phyloP scores from a whole-genome alignment of 768 basidiomycete genomes.

The Naganishia vaughanmartiniae region DNA sequence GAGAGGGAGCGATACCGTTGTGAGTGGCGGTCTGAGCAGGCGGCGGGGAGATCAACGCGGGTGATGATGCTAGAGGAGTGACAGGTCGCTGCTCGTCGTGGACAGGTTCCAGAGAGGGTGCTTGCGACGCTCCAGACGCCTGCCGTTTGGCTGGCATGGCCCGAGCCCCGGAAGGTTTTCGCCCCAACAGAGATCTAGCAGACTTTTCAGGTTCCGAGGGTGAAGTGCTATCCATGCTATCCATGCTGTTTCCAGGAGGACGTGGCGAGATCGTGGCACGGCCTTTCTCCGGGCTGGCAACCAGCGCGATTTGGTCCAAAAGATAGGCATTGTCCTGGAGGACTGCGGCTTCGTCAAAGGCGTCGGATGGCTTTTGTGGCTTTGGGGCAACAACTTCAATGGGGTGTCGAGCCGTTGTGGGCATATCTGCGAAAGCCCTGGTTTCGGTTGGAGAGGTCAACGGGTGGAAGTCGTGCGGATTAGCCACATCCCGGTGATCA shows the following conservation, averaged over 20 bases:
- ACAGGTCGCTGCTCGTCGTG: conserved; percentile 6
- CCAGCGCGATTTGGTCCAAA: conserved; percentile 20
- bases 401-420: neutral
- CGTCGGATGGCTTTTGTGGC: conserved; percentile 23
- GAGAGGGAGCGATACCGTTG: conserved; percentile 20
- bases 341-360: conserved; percentile 26
- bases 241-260: neutral
- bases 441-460: neutral
- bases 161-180: conserved; percentile 51
- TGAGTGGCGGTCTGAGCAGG: neutral
- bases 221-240: neutral
- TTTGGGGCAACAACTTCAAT: conserved; percentile 28
- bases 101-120: conserved; percentile 9
- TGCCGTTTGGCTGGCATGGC: conserved; percentile 41
- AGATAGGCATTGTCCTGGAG: conserved; percentile 41
- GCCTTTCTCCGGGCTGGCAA: conserved; percentile 10
- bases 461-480: neutral
- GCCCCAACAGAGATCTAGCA: conserved; percentile 36
- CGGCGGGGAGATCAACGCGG: neutral
- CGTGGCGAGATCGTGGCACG: conserved; percentile 2
- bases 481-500: neutral
- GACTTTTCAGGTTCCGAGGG: neutral
- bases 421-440: neutral
- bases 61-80: conserved; percentile 1
- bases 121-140: conserved; percentile 19